Evolutionary conservation across 768 basidiomycete genomes (phyloP), one percentile per base, ranked within the genome.

Genomic region (Serendipita sp.): DNA sequence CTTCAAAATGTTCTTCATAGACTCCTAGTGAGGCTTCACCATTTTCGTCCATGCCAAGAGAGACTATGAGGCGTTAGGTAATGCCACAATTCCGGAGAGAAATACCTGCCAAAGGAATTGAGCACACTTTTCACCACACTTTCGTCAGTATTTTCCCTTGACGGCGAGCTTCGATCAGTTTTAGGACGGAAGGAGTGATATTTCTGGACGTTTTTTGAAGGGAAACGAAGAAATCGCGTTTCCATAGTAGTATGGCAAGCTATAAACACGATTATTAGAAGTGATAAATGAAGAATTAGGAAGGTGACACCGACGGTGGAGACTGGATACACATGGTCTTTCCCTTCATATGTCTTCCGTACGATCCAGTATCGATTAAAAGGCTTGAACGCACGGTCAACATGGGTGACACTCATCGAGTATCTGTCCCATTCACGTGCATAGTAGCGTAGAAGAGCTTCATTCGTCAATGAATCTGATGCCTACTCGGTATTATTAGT

Each of bases 361-460:
- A 93, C 95, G 48, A 99, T 94, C 96, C 96, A 99, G 75, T 98
- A 93, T 63, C 95, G 90, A 75, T 98, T 98, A 65, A 99, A 81
- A 76, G 97, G 98, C 1, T 92, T 94, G 78, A 98, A 98, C 44
- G 98, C 77, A 65, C 94, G 88, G 73, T 98, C 95, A 75, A 97
- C 91, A 73, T 96, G 97, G 72, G 89, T 92, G 1, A 94, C 94
- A 53, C 95, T 94, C 2, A 86, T 95, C 0, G 96, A 98, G 76
- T 97, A 98, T 51, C 93, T 81, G 70, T 90, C 88, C 96, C 96
- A 98, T 74, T 97, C 92, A 66, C 76, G 73, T 1, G 90, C 91
- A 71, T 98, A 99, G 73, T 89, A 97, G 68, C 86, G 84, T 65
- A 99, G 77, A 3, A 99, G 81, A 0, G 83, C 86, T 70, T 96